These are phyloP conservation scores for Pyracantha coccinea DNA, from an alignment of 331 rosid species.

Conservation along the genomic window DNA sequence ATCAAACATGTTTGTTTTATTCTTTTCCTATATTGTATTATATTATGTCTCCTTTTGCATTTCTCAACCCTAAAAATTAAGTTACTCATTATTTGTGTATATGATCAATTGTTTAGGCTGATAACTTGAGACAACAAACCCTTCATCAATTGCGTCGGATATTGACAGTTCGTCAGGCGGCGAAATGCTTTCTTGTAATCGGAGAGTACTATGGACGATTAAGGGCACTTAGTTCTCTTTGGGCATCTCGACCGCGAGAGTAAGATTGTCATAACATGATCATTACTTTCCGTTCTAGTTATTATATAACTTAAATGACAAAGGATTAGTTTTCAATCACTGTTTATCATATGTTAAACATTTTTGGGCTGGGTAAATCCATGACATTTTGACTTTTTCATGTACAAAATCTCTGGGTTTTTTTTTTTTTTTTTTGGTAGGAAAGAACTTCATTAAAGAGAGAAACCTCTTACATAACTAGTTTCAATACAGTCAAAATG, in stretches of 20 bases:
- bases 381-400: no score
- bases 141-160: constrained; percentile 69
- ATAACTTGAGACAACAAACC: constrained; percentile 77
- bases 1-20: not conserved
- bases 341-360: no score
- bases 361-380: no score
- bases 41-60: not conserved
- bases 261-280: constrained; percentile 9
- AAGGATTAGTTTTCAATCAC: no score
- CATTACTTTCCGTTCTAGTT: not conserved
- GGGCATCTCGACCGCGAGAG: constrained; percentile 92
- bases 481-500: no score
- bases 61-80: not conserved
- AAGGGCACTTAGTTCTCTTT: constrained; percentile 89
- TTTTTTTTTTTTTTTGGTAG: no score
- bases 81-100: not conserved
- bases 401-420: no score
- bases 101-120: constrained; percentile 44
- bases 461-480: no score
- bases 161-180: constrained; percentile 76
- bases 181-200: constrained; percentile 67
- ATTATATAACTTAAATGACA: no score
- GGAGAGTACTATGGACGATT: constrained; percentile 78
- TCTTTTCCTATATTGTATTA: not conserved
- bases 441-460: no score